Evolutionary conservation across 805 yeast species (phyloP).

Genomic region (Yarrowia bubula): DNA sequence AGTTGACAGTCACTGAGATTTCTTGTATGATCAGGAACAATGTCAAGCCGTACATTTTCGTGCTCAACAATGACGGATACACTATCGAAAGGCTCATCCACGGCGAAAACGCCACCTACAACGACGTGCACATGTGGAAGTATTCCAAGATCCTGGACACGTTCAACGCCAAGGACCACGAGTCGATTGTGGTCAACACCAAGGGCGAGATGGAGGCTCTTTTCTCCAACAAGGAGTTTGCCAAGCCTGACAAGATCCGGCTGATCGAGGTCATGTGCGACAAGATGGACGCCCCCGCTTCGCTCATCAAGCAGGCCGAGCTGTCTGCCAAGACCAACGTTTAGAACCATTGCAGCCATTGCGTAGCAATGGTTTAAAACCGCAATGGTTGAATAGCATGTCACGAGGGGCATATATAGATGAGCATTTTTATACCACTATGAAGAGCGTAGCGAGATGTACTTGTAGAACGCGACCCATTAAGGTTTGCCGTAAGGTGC

Average conservation of each 20-base stretch:
- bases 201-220: conserved; percentile 50
- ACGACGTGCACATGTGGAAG: conserved; percentile 64
- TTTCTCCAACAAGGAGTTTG: conserved; percentile 44
- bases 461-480: background rate
- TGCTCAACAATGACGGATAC: conserved; percentile 65
- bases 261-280: conserved; percentile 58
- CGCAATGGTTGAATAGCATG: no score
- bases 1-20: conserved; percentile 63
- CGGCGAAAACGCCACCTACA: conserved; percentile 54
- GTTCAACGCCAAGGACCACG: conserved; percentile 54
- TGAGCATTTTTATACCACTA: background rate
- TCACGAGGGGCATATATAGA: no score
- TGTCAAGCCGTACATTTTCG: conserved; percentile 55
- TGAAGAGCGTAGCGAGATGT: no score
- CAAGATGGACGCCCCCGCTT: conserved; percentile 59
- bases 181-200: conserved; percentile 46
- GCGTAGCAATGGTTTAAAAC: no score
- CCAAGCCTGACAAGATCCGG: conserved; percentile 47
- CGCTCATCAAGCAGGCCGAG: conserved; percentile 66
- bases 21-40: conserved; percentile 57
- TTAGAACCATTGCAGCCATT: no score
- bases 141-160: conserved; percentile 47
- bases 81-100: conserved; percentile 64
- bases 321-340: conserved; percentile 52
- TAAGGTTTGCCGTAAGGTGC: background rate